phyloP scores from a whole-genome alignment of 345 rosid genomes.

The Eucalyptus pauciflora region DNA sequence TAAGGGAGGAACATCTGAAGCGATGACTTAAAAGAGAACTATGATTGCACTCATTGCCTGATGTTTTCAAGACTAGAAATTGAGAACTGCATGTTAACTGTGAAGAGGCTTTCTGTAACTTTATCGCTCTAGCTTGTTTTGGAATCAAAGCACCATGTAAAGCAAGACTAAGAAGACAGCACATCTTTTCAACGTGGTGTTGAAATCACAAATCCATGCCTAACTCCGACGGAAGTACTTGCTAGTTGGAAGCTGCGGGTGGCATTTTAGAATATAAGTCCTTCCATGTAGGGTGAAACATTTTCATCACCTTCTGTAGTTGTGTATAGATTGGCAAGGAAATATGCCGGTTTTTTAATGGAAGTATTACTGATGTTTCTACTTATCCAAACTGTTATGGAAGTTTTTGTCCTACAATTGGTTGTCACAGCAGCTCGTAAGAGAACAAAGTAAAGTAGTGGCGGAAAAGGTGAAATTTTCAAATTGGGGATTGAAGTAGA shows the following conservation, averaged over 20 bases:
- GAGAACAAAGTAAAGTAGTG: background rate
- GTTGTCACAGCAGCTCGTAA: background rate
- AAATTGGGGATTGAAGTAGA: background rate
- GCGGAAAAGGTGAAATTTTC: accelerated
- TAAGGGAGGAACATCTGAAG: background rate
- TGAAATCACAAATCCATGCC: background rate
- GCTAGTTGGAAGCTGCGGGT: background rate
- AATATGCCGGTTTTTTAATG: background rate
- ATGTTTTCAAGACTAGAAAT: background rate
- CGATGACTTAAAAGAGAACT: background rate
- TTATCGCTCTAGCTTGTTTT: background rate
- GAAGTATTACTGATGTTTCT: background rate
- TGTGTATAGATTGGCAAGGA: background rate
- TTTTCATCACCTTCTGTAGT: background rate
- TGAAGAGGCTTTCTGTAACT: background rate
- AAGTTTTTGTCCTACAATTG: background rate
- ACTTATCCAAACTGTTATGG: background rate
- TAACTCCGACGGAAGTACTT: background rate
- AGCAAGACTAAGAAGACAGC: background rate
- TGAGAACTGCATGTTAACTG: background rate
- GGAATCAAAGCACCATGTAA: background rate
- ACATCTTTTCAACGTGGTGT: background rate
- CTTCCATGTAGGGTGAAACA: background rate
- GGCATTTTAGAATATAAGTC: background rate
- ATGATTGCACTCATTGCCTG: background rate